Percentiles rank a stretch among this genome's conserved stretches.
These are phyloP conservation scores for Taiwanofungus camphoratus DNA, from an alignment of 1,284 basidiomycete genomes.

Conservation along the genomic window DNA sequence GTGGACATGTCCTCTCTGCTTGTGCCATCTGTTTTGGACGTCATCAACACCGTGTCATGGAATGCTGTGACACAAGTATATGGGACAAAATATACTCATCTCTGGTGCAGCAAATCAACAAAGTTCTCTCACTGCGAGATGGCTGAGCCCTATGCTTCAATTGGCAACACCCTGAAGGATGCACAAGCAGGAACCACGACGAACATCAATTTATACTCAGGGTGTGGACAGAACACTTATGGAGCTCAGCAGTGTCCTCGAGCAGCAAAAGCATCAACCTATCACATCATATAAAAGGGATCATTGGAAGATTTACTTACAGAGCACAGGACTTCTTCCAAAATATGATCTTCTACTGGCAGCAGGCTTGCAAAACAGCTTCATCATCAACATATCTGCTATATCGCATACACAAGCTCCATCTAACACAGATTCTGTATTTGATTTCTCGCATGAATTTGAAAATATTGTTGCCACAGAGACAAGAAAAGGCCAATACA, in stretches of 20 bases:
- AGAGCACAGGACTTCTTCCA: conserved; percentile 10
- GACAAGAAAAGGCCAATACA: conserved; percentile 19
- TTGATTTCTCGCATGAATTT: conserved; percentile 5
- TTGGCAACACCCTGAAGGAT: conserved; percentile 16
- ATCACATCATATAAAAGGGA: conserved; percentile 18
- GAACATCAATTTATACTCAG: conserved; percentile 23
- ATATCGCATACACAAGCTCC: conserved; percentile 20
- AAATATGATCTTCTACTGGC: conserved; percentile 13
- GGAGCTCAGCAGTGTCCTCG: conserved; percentile 21
- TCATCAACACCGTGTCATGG: conserved; percentile 14
- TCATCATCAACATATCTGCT: conserved; percentile 1
- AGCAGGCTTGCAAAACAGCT: neutral
- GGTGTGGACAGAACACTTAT: conserved; percentile 19
- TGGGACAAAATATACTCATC: conserved; percentile 12
- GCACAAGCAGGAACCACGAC: conserved; percentile 7
- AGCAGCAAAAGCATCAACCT: conserved; percentile 15
- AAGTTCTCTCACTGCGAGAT: conserved; percentile 9
- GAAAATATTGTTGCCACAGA: conserved; percentile 19
- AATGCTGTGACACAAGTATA: conserved; percentile 11
- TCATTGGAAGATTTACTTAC: conserved; percentile 20
- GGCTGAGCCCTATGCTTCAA: conserved; percentile 14
- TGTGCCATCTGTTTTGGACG: conserved; percentile 24
- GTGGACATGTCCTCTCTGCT: neutral
- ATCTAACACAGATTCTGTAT: conserved; percentile 20
- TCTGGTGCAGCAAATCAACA: conserved; percentile 3